These are phyloP conservation scores for Hyphodiscus hymeniophilus DNA, from an alignment of 495 filamentous ascomycete species.

Conservation along the genomic window DNA sequence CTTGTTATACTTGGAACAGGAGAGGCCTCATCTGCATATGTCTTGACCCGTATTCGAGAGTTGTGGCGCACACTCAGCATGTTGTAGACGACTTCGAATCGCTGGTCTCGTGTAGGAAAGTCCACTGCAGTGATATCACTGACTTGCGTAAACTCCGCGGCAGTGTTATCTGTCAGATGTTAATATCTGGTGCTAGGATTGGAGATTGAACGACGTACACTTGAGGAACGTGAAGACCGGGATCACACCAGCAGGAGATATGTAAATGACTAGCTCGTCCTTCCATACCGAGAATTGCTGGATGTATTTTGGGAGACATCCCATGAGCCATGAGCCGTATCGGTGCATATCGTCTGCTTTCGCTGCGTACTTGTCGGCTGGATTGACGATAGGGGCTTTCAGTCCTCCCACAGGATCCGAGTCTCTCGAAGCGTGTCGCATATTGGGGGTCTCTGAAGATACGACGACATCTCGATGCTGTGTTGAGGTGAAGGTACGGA, in stretches of 20 bases:
- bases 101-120: slow-evolving; percentile 86
- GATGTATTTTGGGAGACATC: slow-evolving; percentile 92
- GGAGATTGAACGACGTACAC: slow-evolving; percentile 30
- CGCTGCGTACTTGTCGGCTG: slow-evolving; percentile 80
- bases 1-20: slow-evolving; percentile 81
- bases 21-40: slow-evolving; percentile 94
- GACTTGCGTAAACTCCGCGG: slow-evolving; percentile 91
- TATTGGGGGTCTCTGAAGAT: slow-evolving; percentile 49
- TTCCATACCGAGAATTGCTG: slow-evolving; percentile 99
- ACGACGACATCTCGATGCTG: slow-evolving; percentile 30
- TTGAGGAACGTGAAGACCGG: slow-evolving; percentile 95
- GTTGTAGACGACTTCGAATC: slow-evolving; percentile 99
- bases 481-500: slow-evolving; percentile 16
- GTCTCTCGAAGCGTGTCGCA: slow-evolving; percentile 34
- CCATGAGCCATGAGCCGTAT: slow-evolving; percentile 95
- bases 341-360: slow-evolving; percentile 78
- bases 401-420: slow-evolving; percentile 18
- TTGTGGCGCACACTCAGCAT: slow-evolving; percentile 92
- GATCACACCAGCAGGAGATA: slow-evolving; percentile 75
- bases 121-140: slow-evolving; percentile 91
- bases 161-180: slow-evolving; percentile 52
- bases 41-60: slow-evolving; percentile 94
- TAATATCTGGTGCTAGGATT: neutral
- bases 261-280: slow-evolving; percentile 92
- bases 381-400: slow-evolving; percentile 72